Evolutionary conservation across 2,329 filamentous ascomycete species (phyloP).

Genomic region (Hirsutella thompsonii): DNA sequence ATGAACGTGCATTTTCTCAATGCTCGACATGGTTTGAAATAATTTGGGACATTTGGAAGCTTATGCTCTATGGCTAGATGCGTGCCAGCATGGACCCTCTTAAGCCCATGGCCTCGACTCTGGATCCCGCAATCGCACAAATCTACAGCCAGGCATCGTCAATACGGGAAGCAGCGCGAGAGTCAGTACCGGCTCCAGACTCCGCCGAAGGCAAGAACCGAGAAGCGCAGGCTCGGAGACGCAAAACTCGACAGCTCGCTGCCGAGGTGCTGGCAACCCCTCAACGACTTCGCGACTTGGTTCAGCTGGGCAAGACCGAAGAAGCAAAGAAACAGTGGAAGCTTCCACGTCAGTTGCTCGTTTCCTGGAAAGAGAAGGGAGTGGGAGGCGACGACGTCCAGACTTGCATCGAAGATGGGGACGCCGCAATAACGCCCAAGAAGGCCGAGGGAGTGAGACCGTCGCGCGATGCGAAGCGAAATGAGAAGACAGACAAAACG

Average conservation of each 20-base stretch:
- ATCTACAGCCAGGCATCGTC: constrained; percentile 52
- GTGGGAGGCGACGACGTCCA: constrained; percentile 41
- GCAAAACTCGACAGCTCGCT: constrained; percentile 41
- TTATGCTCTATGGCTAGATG: constrained; percentile 40
- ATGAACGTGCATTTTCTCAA: neutral
- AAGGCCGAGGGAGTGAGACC: constrained; percentile 7
- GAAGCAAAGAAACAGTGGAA: constrained; percentile 48
- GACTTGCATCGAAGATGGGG: constrained; percentile 40
- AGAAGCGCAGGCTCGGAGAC: constrained; percentile 18
- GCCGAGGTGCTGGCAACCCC: constrained; percentile 50
- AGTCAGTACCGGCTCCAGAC: constrained; percentile 32
- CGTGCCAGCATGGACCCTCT: constrained; percentile 68
- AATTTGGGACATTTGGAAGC: too few species aligned
- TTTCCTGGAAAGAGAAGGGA: constrained; percentile 40
- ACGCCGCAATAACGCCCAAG: constrained; percentile 27
- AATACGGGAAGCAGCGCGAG: constrained; percentile 39
- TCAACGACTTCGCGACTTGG: constrained; percentile 41
- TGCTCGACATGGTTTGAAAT: too few species aligned
- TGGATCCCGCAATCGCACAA: constrained; percentile 60
- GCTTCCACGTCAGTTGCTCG: constrained; percentile 36
- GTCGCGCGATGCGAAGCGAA: constrained; percentile 8
- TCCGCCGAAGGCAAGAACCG: constrained; percentile 22
- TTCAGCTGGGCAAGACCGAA: constrained; percentile 44
- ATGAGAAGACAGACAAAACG: neutral
- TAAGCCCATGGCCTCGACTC: constrained; percentile 58